Conservation (phyloP, 345 rosid genomes). For the Corchorus olitorius region DNA sequence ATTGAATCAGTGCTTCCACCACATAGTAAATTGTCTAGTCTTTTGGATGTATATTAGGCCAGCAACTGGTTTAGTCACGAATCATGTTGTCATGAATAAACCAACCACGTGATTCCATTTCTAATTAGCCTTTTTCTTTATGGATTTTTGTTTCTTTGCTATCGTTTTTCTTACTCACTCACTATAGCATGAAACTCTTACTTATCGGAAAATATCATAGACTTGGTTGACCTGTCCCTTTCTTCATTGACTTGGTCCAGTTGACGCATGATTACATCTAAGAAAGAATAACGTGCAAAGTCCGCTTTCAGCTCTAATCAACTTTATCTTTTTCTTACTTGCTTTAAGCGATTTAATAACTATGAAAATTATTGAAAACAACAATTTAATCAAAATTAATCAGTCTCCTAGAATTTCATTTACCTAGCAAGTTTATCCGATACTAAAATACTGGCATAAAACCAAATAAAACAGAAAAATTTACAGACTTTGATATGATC, state of each 20-base stretch:
- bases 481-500: neutral
- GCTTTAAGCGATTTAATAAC: slow-evolving; percentile 3
- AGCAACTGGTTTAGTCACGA: slow-evolving; percentile 20
- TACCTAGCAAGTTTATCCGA: neutral
- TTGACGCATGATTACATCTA: slow-evolving; percentile 27
- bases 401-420: neutral
- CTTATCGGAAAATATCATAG: slow-evolving; percentile 14
- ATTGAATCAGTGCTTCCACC: slow-evolving; percentile 1
- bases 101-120: slow-evolving; percentile 8
- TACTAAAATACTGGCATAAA: neutral
- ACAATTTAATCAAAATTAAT: neutral
- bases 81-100: slow-evolving; percentile 4
- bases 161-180: neutral
- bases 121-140: neutral
- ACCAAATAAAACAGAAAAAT: neutral
- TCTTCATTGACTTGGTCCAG: slow-evolving; percentile 42
- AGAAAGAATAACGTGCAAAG: neutral
- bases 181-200: neutral
- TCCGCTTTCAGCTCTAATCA: neutral
- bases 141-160: neutral
- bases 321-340: neutral
- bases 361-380: neutral
- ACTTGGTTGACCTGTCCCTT: slow-evolving; percentile 43
- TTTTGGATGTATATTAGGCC: neutral
- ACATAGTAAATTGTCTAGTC: neutral